A percentile compares a stretch with the other conserved stretches of the same genome.
phyloP scores from a whole-genome alignment of 768 basidiomycete genomes.

The Cyclocybe aegerita region DNA sequence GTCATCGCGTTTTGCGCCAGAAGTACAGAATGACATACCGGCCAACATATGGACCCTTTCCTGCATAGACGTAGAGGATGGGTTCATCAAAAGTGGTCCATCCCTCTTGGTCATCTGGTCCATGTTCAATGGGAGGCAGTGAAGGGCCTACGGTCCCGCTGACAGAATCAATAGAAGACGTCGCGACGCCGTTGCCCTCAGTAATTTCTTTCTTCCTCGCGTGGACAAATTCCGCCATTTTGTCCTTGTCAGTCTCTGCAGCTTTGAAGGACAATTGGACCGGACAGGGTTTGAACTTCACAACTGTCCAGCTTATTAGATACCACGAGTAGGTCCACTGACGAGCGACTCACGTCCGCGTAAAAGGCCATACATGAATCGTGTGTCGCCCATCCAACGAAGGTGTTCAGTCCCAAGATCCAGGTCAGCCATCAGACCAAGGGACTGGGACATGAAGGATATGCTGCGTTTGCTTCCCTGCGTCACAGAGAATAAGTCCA shows the following conservation, averaged over 20 bases:
- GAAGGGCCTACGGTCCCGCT: slow-evolving; percentile 13
- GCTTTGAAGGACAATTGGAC: slow-evolving; percentile 70
- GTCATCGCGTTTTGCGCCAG: background rate
- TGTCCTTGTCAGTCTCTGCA: slow-evolving; percentile 66
- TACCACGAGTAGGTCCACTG: background rate
- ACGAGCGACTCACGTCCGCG: slow-evolving; percentile 52
- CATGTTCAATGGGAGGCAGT: slow-evolving; percentile 48
- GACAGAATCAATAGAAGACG: background rate
- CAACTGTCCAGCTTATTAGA: slow-evolving; percentile 37
- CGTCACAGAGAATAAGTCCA: slow-evolving; percentile 76
- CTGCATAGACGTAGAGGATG: slow-evolving; percentile 69
- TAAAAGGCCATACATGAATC: slow-evolving; percentile 74
- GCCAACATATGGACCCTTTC: slow-evolving; percentile 76
- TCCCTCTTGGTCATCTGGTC: slow-evolving; percentile 46
- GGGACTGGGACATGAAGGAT: slow-evolving; percentile 82
- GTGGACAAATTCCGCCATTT: slow-evolving; percentile 58
- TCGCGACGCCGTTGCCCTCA: background rate
- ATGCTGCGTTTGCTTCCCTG: slow-evolving; percentile 62
- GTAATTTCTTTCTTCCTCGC: slow-evolving; percentile 30
- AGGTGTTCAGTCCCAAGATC: slow-evolving; percentile 83
- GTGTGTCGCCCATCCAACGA: slow-evolving; percentile 83
- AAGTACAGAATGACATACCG: slow-evolving; percentile 37
- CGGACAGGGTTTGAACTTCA: slow-evolving; percentile 62
- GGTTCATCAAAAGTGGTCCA: slow-evolving; percentile 75
- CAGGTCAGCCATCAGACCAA: slow-evolving; percentile 84